Conservation (phyloP, 2,329 filamentous ascomycete species). For the Phialemonium atrogriseum region DNA sequence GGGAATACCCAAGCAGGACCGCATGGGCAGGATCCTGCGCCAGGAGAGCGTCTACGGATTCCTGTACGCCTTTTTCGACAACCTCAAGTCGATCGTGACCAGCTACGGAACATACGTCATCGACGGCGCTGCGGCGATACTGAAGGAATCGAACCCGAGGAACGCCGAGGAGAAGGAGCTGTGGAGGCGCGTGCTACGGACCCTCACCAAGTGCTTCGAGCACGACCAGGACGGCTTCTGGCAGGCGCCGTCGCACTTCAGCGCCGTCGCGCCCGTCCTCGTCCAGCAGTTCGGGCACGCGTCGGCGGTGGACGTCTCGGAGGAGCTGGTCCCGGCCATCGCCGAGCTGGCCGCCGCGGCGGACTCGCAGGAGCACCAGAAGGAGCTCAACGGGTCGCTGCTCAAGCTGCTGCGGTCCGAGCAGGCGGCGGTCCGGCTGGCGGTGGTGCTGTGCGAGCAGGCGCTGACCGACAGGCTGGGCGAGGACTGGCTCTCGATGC, state of each 20-base stretch:
- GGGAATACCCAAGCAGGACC: conserved; percentile 54
- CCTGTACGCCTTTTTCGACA: conserved; percentile 69
- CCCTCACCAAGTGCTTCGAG: conserved; percentile 68
- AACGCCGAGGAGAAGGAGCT: conserved; percentile 49
- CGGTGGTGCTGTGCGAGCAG: conserved; percentile 75
- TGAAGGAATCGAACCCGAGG: conserved; percentile 36
- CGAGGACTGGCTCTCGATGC: conserved; percentile 84
- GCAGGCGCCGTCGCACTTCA: conserved; percentile 85
- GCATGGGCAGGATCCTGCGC: conserved; percentile 48
- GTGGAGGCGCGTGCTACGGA: conserved; percentile 61
- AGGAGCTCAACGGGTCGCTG: conserved; percentile 72
- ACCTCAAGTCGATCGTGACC: conserved; percentile 88
- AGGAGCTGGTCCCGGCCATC: conserved; percentile 63
- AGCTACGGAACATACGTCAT: conserved; percentile 81
- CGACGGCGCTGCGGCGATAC: conserved; percentile 61
- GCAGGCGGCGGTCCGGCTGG: conserved; percentile 63
- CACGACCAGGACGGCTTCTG: conserved; percentile 95
- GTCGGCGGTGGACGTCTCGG: conserved; percentile 29
- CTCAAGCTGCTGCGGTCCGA: conserved; percentile 72
- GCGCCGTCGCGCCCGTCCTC: conserved; percentile 60
- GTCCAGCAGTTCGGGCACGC: conserved; percentile 55
- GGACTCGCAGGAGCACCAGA: conserved; percentile 82
- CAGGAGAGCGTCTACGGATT: conserved; percentile 76
- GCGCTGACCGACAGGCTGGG: conserved; percentile 71
- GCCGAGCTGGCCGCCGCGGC: conserved; percentile 73